Conservation (phyloP, 768 basidiomycete genomes). For the Trichaptum fuscoviolaceum region DNA sequence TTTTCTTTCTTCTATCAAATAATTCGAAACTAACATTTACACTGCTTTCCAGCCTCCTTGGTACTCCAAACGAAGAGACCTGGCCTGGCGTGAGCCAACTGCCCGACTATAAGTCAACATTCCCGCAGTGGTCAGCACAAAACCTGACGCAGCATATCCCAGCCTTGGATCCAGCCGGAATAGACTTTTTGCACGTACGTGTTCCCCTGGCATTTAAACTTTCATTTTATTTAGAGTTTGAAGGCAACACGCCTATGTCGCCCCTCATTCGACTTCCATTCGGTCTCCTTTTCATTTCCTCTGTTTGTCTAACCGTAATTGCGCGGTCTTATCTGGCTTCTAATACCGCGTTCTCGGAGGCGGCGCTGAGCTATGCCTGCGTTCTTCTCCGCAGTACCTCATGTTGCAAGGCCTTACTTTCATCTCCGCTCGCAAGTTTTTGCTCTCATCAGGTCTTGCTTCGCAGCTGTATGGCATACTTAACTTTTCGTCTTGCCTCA, state of each 20-base stretch:
- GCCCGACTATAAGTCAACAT: slow-evolving; percentile 94
- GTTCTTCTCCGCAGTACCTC: slow-evolving; percentile 5
- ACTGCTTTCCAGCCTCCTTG: slow-evolving; percentile 61
- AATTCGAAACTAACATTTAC: slow-evolving; percentile 12
- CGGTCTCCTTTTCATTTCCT: not conserved
- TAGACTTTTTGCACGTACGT: slow-evolving; percentile 72
- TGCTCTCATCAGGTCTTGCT: not conserved
- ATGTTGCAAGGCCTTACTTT: not conserved
- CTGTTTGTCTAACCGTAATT: not conserved
- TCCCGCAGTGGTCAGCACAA: slow-evolving; percentile 89
- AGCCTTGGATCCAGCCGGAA: slow-evolving; percentile 67
- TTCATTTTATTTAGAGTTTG: slow-evolving; percentile 1
- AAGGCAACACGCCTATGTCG: not conserved
- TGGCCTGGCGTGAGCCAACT: slow-evolving; percentile 90
- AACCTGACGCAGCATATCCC: slow-evolving; percentile 65
- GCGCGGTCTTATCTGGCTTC: slow-evolving; percentile 4
- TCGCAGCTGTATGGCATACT: not conserved
- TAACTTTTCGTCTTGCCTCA: not conserved
- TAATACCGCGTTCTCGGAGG: slow-evolving; percentile 6
- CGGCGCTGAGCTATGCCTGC: slow-evolving; percentile 4
- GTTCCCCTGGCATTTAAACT: not conserved
- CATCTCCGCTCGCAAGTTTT: not conserved
- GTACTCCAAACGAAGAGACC: slow-evolving; percentile 84
- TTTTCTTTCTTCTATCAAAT: not conserved
- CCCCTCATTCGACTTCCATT: not conserved